Conservation (phyloP, 2,329 filamentous ascomycete genomes). For the Domatiomyces catenatus region DNA sequence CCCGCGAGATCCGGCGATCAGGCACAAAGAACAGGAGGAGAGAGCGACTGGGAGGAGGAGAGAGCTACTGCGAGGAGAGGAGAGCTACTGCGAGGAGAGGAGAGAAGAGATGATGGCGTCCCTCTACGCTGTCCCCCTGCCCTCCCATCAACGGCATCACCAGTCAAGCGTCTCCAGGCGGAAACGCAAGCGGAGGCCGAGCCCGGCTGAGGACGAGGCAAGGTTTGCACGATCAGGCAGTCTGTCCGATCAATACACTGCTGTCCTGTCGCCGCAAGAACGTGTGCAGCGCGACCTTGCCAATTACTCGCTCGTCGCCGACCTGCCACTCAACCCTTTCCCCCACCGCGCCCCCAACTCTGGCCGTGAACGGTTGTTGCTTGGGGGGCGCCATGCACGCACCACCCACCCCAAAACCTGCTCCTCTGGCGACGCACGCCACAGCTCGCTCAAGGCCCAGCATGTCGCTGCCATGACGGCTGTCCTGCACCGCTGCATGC, state of each 20-base stretch:
- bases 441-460: conserved; percentile 23
- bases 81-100: neutral
- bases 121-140: neutral
- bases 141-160: neutral
- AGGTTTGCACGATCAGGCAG: conserved; percentile 3
- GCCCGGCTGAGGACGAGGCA: neutral
- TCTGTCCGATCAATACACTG: conserved; percentile 9
- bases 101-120: neutral
- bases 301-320: conserved; percentile 21
- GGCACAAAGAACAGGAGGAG: neutral
- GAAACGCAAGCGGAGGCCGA: neutral
- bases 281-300: conserved; percentile 24
- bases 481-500: conserved; percentile 57
- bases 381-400: too few relatives aligned
- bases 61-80: neutral
- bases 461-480: conserved; percentile 54
- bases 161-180: neutral
- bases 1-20: neutral
- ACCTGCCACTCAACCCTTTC: conserved; percentile 26
- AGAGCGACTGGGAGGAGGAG: neutral
- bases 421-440: neutral
- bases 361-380: conserved; percentile 4
- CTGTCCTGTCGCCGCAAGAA: conserved; percentile 25
- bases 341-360: conserved; percentile 22
- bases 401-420: too few relatives aligned